Base-by-base conservation (phyloP, 2,329 filamentous ascomycete genomes). In the Colletotrichum melonis region DNA sequence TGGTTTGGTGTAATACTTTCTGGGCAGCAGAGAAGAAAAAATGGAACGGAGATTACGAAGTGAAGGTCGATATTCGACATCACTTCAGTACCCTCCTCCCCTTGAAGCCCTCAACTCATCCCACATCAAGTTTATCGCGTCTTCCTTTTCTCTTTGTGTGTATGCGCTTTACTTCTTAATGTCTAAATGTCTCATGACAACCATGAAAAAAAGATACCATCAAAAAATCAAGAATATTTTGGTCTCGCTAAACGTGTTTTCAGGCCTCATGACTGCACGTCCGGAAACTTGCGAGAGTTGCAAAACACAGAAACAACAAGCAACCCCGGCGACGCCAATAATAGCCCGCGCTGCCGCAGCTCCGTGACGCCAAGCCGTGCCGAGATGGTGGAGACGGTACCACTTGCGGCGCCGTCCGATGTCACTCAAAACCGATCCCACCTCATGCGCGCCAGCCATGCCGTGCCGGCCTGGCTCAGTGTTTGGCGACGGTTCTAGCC, bases 341-440 rank as follows among this genome's bases (percentile, higher is more conserved):
- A 73, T 70, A 73, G 66, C 55, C 42, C 52, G 52, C 65, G 54
- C 66, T 73, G 59, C 70, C 66, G 67, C 70, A 65, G 60, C 66
- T 69, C 70, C 70, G 70, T 26, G 66, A 73, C 70, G 70, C 70
- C 70, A 70, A 73, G 70, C 54, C 66, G 70, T 69, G 70, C 66
- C 70, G 66, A 65, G 60, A 70, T 42, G 67, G 66, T 73, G 70
- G 70, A 69, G 69, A 60, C 55, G 59, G 55, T 35, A 46, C 59
- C 66, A 60, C 55, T 60, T 64, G 70, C 66, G 32, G 70, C 58
- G 65, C 58, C 69, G 54, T 72, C 69, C 58, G 65, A 68, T 58
- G 22, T 60, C 59, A 28, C 38, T 55, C 55, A 24, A 65, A 73
- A 69, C 55, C 55, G 9, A 52, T 59, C 26, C 56, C 42, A 22